These are phyloP conservation scores for Phascolomyces articulosus DNA, from an alignment of 371 early-diverging fungal species.

Conservation along the genomic window DNA sequence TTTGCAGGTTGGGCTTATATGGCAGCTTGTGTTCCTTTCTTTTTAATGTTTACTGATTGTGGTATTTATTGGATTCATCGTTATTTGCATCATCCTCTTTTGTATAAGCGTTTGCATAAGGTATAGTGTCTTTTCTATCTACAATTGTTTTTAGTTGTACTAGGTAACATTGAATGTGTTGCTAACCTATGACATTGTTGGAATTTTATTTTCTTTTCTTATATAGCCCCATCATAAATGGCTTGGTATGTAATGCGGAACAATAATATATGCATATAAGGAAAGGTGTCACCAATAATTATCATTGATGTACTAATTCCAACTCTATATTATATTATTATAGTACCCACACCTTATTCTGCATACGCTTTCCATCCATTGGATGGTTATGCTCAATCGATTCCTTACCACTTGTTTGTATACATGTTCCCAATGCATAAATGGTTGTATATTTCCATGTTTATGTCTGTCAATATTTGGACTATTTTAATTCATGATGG, in stretches of 20 bases:
- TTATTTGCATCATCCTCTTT: conserved; percentile 80
- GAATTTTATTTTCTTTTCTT: no score
- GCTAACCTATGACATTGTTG: not conserved
- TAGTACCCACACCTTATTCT: conserved; percentile 93
- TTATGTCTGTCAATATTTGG: conserved; percentile 93
- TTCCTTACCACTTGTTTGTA: conserved; percentile 91
- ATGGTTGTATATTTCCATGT: conserved; percentile 81
- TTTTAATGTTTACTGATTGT: conserved; percentile 91
- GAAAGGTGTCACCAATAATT: not conserved
- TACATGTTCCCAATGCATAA: conserved; percentile 91
- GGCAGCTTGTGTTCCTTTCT: conserved; percentile 64
- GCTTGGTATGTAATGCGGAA: conserved; percentile 50
- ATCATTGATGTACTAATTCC: not conserved
- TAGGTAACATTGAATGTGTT: no score
- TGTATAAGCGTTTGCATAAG: conserved; percentile 92
- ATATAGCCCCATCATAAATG: conserved; percentile 59
- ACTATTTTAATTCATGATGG: conserved; percentile 97
- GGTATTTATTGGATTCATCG: conserved; percentile 96
- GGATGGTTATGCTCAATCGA: conserved; percentile 93
- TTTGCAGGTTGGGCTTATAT: conserved; percentile 65
- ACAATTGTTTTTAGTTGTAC: no score
- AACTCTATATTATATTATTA: not conserved
- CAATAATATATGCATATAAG: no score
- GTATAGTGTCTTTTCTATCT: conserved; percentile 22
- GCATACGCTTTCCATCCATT: conserved; percentile 95